Evolutionary conservation across 2,329 filamentous ascomycete species (phyloP).

Genomic region (Beauveria pseudobassiana): DNA sequence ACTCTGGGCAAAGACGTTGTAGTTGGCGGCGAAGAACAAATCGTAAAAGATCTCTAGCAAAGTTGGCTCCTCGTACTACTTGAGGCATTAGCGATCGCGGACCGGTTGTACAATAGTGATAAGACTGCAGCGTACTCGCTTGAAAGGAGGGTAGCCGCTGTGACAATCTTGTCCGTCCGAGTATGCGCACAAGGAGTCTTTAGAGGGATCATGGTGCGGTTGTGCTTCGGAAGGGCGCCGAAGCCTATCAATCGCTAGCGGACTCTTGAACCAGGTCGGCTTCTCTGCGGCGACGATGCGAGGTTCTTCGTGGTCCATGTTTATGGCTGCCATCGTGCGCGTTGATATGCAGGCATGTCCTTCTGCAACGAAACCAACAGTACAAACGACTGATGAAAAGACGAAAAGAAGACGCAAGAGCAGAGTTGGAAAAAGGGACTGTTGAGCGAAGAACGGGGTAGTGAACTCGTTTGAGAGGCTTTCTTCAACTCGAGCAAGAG

Average conservation of each 20-base stretch:
- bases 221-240: neutral
- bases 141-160: conserved; percentile 5
- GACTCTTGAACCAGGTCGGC: conserved; percentile 6
- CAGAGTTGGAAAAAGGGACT: too few relatives aligned
- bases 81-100: neutral
- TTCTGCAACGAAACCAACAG: neutral
- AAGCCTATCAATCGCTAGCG: neutral
- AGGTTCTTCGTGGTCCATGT: conserved; percentile 8
- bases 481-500: neutral
- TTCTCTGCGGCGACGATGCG: conserved; percentile 4
- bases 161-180: neutral
- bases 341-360: neutral
- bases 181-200: neutral
- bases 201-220: neutral
- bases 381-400: neutral
- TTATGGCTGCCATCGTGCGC: neutral
- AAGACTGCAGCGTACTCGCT: neutral
- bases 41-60: conserved; percentile 32
- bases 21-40: conserved; percentile 47
- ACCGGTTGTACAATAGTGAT: too few relatives aligned
- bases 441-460: too few relatives aligned
- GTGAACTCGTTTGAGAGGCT: neutral
- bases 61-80: conserved; percentile 25
- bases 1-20: conserved; percentile 47
- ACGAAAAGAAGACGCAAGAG: neutral